A percentile compares a stretch with the other conserved stretches of the same genome.
These are phyloP conservation scores for Penicillium sp. DNA, from an alignment of 2,329 filamentous ascomycete genomes.

Conservation along the genomic window DNA sequence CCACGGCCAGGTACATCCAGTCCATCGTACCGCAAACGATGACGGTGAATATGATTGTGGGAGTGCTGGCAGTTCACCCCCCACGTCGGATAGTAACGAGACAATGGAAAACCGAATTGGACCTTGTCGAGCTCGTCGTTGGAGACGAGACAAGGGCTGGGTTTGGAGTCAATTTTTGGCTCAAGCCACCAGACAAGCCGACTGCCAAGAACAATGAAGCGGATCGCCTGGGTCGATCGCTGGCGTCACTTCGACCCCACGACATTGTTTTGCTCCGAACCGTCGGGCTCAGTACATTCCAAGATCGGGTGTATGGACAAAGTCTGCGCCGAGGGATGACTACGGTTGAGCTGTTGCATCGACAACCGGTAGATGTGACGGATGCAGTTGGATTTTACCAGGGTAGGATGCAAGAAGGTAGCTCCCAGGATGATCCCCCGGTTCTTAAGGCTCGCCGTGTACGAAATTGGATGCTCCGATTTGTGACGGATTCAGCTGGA, in stretches of 20 bases:
- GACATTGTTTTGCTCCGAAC: conserved; percentile 79
- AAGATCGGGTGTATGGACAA: conserved; percentile 77
- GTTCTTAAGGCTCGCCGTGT: conserved; percentile 65
- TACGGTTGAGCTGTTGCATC: conserved; percentile 64
- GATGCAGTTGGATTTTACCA: conserved; percentile 59
- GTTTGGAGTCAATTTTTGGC: conserved; percentile 83
- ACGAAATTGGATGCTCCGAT: conserved; percentile 70
- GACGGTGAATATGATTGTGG: conserved; percentile 77
- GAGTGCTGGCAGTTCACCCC: conserved; percentile 68
- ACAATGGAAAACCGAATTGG: conserved; percentile 52
- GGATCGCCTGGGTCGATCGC: conserved; percentile 40
- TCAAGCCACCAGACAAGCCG: conserved; percentile 47
- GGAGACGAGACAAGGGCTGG: conserved; percentile 81
- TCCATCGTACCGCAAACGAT: conserved; percentile 75
- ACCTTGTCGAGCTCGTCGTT: conserved; percentile 73
- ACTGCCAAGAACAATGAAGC: conserved; percentile 16
- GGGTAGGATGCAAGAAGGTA: conserved; percentile 44
- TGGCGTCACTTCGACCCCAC: conserved; percentile 58
- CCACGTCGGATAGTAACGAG: conserved; percentile 65
- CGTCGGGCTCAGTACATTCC: conserved; percentile 73
- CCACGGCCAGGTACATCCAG: conserved; percentile 62
- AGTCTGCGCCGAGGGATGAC: conserved; percentile 72
- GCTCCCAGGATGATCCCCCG: conserved; percentile 48
- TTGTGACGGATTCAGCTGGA: conserved; percentile 53
- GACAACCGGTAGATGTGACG: conserved; percentile 51